Evolutionary conservation across 768 basidiomycete genomes (phyloP), one percentile per base, ranked within the genome.

Genomic region (Termitomyces sp.): DNA sequence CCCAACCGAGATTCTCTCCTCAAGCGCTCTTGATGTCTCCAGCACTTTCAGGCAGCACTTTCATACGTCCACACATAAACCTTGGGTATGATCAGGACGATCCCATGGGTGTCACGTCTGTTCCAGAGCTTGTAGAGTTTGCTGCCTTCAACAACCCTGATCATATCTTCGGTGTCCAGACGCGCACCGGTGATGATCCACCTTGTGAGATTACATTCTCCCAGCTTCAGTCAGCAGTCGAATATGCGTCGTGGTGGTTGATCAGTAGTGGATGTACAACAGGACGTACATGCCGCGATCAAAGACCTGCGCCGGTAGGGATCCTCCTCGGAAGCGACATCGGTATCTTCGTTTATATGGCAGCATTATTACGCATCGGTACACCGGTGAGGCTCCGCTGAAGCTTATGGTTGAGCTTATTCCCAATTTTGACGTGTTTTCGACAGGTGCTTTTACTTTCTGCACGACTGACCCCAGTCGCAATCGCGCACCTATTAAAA

Each of bases 51-150:
- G 61, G 59, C 46, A 64, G 61, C 47, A 64, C 72, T 48, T 77
- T 77, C 55, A 60, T 72, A 44, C 71, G 75, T 31, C 71, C 75
- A 35, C 67, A 67, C 44, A 63, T 77, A 55, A 75, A 72, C 59
- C 63, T 73, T 31, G 68, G 70, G 27, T 72, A 71, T 54, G 66
- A 59, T 4, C 54, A 60, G 21, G 69, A 70, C 60, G 58, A 53
- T 14, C 53, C 61, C 3, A 59, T 63, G n/a, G 72, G 69, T 16
- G 64, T 75, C 46, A 65, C 66, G 10, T 68, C 74, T 4, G 67
- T 77, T 25, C 72, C 73, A 16, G 71, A 75, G 43, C 68, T 76
- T 43, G 69, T 77, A 23, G 68, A 71, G 27, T 76, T 76, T 64
- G 65, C 64, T 42, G 70, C 75, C 3, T 53, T 52, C 27, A 62